A percentile compares a stretch with the other conserved stretches of the same genome.
phyloP scores from a whole-genome alignment of 768 basidiomycete species.

The Agrocybe chaxingu region DNA sequence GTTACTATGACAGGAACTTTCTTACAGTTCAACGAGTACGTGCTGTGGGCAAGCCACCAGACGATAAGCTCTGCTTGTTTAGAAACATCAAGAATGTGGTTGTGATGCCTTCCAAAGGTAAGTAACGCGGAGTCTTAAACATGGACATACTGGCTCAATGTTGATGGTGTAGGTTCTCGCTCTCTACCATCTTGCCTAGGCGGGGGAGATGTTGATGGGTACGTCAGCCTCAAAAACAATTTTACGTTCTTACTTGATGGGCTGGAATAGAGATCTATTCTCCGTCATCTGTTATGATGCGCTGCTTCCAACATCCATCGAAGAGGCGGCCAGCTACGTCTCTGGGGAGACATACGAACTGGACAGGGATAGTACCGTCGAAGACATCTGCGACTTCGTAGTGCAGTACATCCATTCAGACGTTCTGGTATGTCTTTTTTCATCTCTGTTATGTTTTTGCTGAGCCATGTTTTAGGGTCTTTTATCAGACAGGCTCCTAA shows the following conservation, averaged over 20 bases:
- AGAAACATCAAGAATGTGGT: conserved; percentile 64
- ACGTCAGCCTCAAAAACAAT: conserved; percentile 9
- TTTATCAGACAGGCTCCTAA: conserved; percentile 62
- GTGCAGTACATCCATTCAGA: conserved; percentile 85
- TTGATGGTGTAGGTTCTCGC: conserved; percentile 39
- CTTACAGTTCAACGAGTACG: conserved; percentile 60
- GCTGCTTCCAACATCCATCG: conserved; percentile 50
- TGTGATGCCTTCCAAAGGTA: conserved; percentile 64
- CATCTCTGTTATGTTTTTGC: neutral
- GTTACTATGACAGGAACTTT: neutral
- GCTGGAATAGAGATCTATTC: conserved; percentile 52
- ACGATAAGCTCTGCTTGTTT: conserved; percentile 53
- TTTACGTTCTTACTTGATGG: neutral
- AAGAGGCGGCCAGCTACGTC: conserved; percentile 51
- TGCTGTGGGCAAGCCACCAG: conserved; percentile 70
- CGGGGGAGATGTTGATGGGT: conserved; percentile 84
- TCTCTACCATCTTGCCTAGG: conserved; percentile 68
- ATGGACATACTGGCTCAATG: neutral
- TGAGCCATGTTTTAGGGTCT: conserved; percentile 47
- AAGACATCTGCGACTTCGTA: conserved; percentile 78
- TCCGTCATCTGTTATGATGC: conserved; percentile 54
- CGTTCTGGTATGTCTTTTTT: conserved; percentile 52
- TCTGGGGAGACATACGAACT: conserved; percentile 34
- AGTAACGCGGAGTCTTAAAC: neutral
- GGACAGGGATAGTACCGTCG: conserved; percentile 50